Percentiles rank a stretch among this genome's conserved stretches.
Conservation (phyloP, 768 basidiomycete genomes). For the Psilocybe sp. region DNA sequence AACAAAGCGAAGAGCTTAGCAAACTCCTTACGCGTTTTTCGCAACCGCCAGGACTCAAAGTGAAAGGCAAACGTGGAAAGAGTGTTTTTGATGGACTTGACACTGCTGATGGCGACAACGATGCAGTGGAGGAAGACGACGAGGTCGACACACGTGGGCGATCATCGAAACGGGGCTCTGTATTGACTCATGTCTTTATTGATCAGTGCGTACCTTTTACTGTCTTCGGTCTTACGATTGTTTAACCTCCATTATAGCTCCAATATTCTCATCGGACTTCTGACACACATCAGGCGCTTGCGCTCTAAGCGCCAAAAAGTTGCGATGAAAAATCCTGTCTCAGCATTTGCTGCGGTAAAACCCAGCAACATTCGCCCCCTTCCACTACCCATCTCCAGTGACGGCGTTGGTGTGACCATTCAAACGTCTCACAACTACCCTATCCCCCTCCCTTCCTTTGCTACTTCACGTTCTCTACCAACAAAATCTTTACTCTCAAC, state of each 20-base stretch:
- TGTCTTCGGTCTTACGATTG: slow-evolving; percentile 3
- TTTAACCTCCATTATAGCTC: slow-evolving; percentile 49
- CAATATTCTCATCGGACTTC: slow-evolving; percentile 82
- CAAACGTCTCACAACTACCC: slow-evolving; percentile 15
- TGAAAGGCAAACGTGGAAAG: slow-evolving; percentile 13
- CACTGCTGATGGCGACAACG: not conserved
- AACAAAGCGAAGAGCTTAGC: slow-evolving; percentile 34
- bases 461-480: slow-evolving; percentile 29
- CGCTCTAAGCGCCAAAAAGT: slow-evolving; percentile 11
- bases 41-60: slow-evolving; percentile 15
- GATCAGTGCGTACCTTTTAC: slow-evolving; percentile 48
- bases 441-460: slow-evolving; percentile 40
- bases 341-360: slow-evolving; percentile 21
- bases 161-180: slow-evolving; percentile 27
- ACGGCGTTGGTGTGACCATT: slow-evolving; percentile 6
- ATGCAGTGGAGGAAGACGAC: slow-evolving; percentile 21
- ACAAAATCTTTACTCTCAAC: slow-evolving; percentile 16
- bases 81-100: slow-evolving; percentile 13
- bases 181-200: slow-evolving; percentile 47
- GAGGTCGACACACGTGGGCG: slow-evolving; percentile 35
- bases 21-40: slow-evolving; percentile 22
- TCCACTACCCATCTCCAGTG: slow-evolving; percentile 13
- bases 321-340: slow-evolving; percentile 1
- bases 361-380: slow-evolving; percentile 16
- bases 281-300: slow-evolving; percentile 61